Conservation (phyloP, 208 protist species). For the Wallacemonas sp. region DNA sequence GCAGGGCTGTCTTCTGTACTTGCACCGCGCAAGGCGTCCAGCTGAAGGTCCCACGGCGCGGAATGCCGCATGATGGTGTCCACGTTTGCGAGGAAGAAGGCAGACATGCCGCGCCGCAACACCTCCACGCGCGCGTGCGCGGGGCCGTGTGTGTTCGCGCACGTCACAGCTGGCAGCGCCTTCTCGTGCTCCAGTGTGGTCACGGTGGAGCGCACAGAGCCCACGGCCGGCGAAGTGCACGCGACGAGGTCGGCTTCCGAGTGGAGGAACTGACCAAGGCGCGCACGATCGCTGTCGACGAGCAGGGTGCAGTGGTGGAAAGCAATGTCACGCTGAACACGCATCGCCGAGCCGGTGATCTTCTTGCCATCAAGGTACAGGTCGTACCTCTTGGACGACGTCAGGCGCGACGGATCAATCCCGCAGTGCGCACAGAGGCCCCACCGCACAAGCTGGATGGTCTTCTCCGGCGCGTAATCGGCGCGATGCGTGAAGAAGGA, state of each 20-base stretch:
- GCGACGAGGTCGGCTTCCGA: constrained; percentile 45
- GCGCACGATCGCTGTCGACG: constrained; percentile 36
- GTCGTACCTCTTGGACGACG: constrained; percentile 73
- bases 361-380: constrained; percentile 84
- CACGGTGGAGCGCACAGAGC: constrained; percentile 70
- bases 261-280: constrained; percentile 56
- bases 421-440: constrained; percentile 44
- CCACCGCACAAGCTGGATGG: constrained; percentile 64
- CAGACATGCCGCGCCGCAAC: constrained; percentile 23
- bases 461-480: constrained; percentile 73
- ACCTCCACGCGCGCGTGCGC: constrained; percentile 14
- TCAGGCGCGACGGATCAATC: constrained; percentile 44
- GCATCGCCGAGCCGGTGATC: constrained; percentile 90
- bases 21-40: neutral
- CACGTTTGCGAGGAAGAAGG: constrained; percentile 48
- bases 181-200: constrained; percentile 50
- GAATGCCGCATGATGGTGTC: constrained; percentile 27
- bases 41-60: constrained; percentile 39
- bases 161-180: constrained; percentile 14
- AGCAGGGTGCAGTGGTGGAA: constrained; percentile 90
- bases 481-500: constrained; percentile 77
- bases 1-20: neutral
- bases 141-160: too few relatives aligned
- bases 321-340: constrained; percentile 78
- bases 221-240: constrained; percentile 55